Evolutionary conservation across 1,284 basidiomycete genomes (phyloP).

Genomic region (Boletellus deceptivus): DNA sequence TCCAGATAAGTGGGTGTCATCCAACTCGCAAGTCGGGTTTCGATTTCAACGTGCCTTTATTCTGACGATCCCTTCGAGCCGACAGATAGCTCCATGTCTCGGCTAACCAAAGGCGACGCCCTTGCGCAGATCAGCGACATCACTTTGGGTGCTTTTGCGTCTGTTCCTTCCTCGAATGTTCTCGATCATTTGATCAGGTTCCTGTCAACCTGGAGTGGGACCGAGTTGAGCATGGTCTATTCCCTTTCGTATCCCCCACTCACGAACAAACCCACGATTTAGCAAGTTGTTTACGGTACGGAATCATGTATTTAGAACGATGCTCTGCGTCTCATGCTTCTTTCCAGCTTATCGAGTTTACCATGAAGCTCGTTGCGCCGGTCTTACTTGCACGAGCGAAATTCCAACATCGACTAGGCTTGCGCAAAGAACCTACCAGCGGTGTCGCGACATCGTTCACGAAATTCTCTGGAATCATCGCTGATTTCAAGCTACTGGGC

Average conservation of each 20-base stretch:
- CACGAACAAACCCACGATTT: conserved; percentile 11
- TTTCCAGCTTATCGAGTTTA: conserved; percentile 65
- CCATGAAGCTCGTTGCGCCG: conserved; percentile 64
- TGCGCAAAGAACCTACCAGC: conserved; percentile 52
- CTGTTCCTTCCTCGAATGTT: conserved; percentile 55
- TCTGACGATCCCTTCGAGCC: not conserved
- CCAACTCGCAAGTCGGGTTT: not conserved
- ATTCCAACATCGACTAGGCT: conserved; percentile 60
- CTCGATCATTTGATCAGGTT: conserved; percentile 71
- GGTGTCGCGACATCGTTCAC: conserved; percentile 48
- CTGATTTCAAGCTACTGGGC: conserved; percentile 70
- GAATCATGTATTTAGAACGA: not conserved
- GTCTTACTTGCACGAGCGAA: conserved; percentile 64
- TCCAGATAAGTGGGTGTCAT: no score
- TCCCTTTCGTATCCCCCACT: conserved; percentile 16
- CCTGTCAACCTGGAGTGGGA: conserved; percentile 77
- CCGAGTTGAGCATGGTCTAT: conserved; percentile 59
- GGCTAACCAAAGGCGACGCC: conserved; percentile 29
- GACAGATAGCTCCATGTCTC: conserved; percentile 36
- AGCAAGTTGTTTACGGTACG: conserved; percentile 76
- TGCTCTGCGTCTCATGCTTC: not conserved
- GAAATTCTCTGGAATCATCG: conserved; percentile 55
- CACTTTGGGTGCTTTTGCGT: conserved; percentile 60
- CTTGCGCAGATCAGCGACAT: conserved; percentile 54
- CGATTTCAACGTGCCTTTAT: not conserved